Base-by-base conservation (phyloP, 169 alveolate genomes). In the Theileria sp. region DNA sequence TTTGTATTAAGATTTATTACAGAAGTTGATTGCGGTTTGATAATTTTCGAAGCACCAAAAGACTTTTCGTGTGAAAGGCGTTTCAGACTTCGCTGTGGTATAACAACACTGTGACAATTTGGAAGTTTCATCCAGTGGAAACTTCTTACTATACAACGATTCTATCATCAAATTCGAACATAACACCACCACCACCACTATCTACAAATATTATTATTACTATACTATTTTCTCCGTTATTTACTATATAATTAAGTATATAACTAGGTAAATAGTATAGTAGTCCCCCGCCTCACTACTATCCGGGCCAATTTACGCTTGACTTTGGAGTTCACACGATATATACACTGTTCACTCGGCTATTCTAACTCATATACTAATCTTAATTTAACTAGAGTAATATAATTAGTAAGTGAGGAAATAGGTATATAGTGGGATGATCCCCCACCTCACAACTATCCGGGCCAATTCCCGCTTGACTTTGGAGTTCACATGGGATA, bases 41-140 rank as follows among this genome's bases (percentile, higher is more conserved):
- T 66, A 66, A 12, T 28, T 66, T 66, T 44, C 75, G 23, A 66
- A 66, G n/a, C 75, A 66, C 75, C 75, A 66, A 15, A 66, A 66
- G 21, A 44, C 75, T 38, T 66, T 66, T 38, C 38, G 3, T 0
- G 19, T 58, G n/a, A 58, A 58, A 2, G 15, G 13, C 0, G 19
- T 10, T 36, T 66, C 58, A 5, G 21, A 7, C 9, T 36, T 66
- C 9, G 75, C 34, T 3, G 9, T 66, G 17, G 58, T 25, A 38
- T 66, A 66, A 25, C 75, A 66, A 38, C 75, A 66, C 51, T 66
- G 75, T 13, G 75, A 44, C 21, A 32, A 3, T 9, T 32, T 66
- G 4, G 75, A 66, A 0, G 32, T 8, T 21, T 32, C 61, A 25
- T 32, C 17, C 15, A 44, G 9, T 15, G 21, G 21, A 38, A 66